Base-by-base conservation (phyloP, 1,139 yeast genomes). In the Eremothecium cymbalariae region DNA sequence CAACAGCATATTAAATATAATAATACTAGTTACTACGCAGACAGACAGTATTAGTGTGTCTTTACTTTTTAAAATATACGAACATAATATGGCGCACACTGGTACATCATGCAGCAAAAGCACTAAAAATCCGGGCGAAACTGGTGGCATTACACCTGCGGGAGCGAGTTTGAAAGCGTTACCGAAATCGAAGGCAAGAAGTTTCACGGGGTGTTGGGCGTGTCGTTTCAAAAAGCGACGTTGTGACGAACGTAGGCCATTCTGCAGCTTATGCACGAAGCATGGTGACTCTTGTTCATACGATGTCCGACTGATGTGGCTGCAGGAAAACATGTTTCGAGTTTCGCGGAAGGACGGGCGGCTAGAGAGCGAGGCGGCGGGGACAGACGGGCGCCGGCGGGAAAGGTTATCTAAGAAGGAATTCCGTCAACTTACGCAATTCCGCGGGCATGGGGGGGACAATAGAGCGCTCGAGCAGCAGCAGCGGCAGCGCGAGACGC, bases 201-300 rank as follows among this genome's bases (percentile, higher is more conserved):
- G 50, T 1, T 53, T 53, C 20, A 52, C 53, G 7, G 58, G 58
- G 6, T 53, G 58, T 37, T 53, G 58, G 58, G 51, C 55, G 7
- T 53, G 58, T 26, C 36, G 58, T 27, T 45, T 48, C 16, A 52
- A 50, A 35, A 53, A 53, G 32, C 42, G 55, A 18, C 45, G 50
- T 23, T 53, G 58, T 36, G 57, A 53, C 34, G 48, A 48, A 30
- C 25, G 25, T 2, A 49, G 41, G 35, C 56, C 56, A 1, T 20
- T 38, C 12, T 53, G 58, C 23, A 37, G 53, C 2, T 26, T 46
- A 12, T 53, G 58, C 28, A 29, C 37, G 13, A 44, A 40, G 23
- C 50, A 50, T 25, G 42, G 45, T 9, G 47, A 44, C 22, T 33
- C 30, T 8, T 53, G 58, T 27, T 46, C 51, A 17, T 53, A 49